phyloP scores from a whole-genome alignment of 192 early-diverging fungal genomes.

The Funneliformis mosseae region DNA sequence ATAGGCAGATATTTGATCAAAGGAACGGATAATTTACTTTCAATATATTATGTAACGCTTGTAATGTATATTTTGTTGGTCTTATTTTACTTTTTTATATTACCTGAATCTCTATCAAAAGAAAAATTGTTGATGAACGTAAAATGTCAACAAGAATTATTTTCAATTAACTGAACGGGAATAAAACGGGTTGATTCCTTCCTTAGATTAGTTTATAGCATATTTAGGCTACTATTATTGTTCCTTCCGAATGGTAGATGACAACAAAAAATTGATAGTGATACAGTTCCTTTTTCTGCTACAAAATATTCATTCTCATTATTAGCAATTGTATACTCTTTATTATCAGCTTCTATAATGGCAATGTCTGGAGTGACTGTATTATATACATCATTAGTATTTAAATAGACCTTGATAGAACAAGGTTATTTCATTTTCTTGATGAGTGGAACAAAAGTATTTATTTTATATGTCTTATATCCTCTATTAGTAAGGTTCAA shows the following conservation, averaged over 20 bases:
- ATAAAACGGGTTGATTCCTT: not conserved
- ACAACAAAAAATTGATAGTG: not conserved
- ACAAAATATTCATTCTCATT: not conserved
- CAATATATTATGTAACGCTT: conserved; percentile 19
- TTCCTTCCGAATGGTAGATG: not conserved
- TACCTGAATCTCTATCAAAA: conserved; percentile 22
- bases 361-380: not conserved
- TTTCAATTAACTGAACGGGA: not conserved
- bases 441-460: not conserved
- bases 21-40: conserved; percentile 6
- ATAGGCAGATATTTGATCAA: not conserved
- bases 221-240: not conserved
- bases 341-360: not conserved
- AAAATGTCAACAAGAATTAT: not conserved
- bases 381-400: conserved; percentile 17
- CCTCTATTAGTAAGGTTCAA: conserved; percentile 17
- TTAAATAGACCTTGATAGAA: conserved; percentile 18
- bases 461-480: conserved; percentile 2
- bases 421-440: conserved; percentile 20
- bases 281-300: not conserved
- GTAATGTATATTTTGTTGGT: not conserved
- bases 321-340: not conserved
- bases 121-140: conserved; percentile 17
- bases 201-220: not conserved
- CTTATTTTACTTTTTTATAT: conserved; percentile 6